Evolutionary conservation across 805 yeast genomes (phyloP).

Genomic region (Wickerhamomyces queroliae): DNA sequence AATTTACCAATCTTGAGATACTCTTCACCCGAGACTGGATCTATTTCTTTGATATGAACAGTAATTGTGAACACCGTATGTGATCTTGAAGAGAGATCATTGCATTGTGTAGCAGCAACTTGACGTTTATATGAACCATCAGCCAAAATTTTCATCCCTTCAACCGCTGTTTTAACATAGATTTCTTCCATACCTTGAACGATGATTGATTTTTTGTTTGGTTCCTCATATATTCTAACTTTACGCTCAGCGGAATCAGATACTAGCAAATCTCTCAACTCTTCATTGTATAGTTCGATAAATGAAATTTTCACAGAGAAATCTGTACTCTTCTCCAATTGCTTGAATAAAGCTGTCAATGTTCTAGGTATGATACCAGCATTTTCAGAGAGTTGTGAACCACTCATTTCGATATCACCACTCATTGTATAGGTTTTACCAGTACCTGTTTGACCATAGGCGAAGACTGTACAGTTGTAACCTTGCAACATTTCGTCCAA

Average conservation of each 20-base stretch:
- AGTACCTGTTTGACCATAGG: constrained; percentile 88
- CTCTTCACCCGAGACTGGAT: constrained; percentile 43
- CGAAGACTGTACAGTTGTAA: constrained; percentile 73
- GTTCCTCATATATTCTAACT: constrained; percentile 48
- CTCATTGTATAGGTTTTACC: constrained; percentile 80
- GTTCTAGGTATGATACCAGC: constrained; percentile 70
- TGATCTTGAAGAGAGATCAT: constrained; percentile 72
- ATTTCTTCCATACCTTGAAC: constrained; percentile 55
- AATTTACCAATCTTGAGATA: constrained; percentile 55
- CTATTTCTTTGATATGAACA: constrained; percentile 44
- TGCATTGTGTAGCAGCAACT: constrained; percentile 75
- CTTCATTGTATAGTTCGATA: constrained; percentile 80
- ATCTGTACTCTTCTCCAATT: constrained; percentile 39
- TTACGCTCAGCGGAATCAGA: constrained; percentile 36
- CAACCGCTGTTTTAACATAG: constrained; percentile 41
- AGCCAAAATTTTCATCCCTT: constrained; percentile 45
- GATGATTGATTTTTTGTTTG: constrained; percentile 35
- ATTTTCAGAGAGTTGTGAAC: constrained; percentile 30
- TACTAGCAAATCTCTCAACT: constrained; percentile 56
- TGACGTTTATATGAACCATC: constrained; percentile 59
- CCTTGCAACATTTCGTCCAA: constrained; percentile 63
- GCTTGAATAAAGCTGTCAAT: constrained; percentile 46
- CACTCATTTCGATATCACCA: constrained; percentile 46
- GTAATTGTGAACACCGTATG: constrained; percentile 77
- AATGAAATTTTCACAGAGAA: constrained; percentile 66